Evolutionary conservation across 78 protist species (phyloP).

Genomic region (Kipferlia bialata): DNA sequence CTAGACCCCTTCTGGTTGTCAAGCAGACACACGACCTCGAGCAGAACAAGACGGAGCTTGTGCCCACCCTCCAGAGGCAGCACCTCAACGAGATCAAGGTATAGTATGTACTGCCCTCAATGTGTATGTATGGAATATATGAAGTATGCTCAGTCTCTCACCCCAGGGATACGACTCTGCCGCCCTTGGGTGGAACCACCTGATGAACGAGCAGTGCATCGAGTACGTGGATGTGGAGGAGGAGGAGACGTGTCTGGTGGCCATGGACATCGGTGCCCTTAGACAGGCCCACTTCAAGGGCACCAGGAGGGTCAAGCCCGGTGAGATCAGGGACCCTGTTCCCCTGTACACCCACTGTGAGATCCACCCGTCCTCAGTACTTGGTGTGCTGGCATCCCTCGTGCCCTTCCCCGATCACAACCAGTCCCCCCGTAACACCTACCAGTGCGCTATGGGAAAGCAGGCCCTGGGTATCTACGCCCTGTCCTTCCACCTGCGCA

Average conservation of each 20-base stretch:
- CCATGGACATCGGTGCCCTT: constrained; percentile 48
- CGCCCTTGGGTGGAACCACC: constrained; percentile 36
- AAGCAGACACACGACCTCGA: too few relatives aligned
- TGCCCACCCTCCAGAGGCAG: constrained; percentile 29
- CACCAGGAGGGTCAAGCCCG: not conserved
- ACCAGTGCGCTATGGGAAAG: constrained; percentile 99
- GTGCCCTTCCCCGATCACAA: constrained; percentile 99
- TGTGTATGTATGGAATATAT: not conserved
- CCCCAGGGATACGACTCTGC: not conserved
- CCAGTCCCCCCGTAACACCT: constrained; percentile 97
- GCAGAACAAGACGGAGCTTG: not conserved
- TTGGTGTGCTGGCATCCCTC: constrained; percentile 94
- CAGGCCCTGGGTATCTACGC: constrained; percentile 89
- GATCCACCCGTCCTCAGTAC: constrained; percentile 97
- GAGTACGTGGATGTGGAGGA: constrained; percentile 90
- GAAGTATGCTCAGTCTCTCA: too few relatives aligned
- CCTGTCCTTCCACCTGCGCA: constrained; percentile 82
- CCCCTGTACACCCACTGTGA: constrained; percentile 91
- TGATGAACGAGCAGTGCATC: constrained; percentile 59
- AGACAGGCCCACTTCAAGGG: not conserved
- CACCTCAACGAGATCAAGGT: constrained; percentile 30
- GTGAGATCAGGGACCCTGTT: not conserved
- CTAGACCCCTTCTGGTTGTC: constrained; percentile 87
- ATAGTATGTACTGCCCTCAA: not conserved
- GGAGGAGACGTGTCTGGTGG: constrained; percentile 83